phyloP scores from a whole-genome alignment of 2,329 filamentous ascomycete genomes.

The Fragosphaeria purpurea region DNA sequence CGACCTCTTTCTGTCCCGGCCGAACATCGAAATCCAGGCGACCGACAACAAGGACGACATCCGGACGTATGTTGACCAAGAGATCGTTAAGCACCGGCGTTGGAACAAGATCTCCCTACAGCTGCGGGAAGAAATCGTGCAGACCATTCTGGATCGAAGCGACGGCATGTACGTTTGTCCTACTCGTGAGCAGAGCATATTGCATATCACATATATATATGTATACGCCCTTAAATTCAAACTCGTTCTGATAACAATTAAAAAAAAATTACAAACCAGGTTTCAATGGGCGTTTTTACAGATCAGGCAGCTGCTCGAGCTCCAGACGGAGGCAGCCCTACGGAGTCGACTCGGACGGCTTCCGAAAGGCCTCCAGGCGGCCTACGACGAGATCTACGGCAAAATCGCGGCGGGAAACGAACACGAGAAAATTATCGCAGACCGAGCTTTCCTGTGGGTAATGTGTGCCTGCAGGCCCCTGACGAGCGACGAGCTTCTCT shows the following conservation, averaged over 20 bases:
- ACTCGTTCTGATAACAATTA: background rate
- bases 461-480: slow-evolving; percentile 5
- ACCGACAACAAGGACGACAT: slow-evolving; percentile 22
- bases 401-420: slow-evolving; percentile 2
- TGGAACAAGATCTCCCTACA: slow-evolving; percentile 11
- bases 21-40: slow-evolving; percentile 18
- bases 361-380: slow-evolving; percentile 16
- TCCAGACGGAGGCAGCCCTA: slow-evolving; percentile 15
- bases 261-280: slow-evolving; percentile 13
- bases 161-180: slow-evolving; percentile 19
- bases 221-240: too few species aligned
- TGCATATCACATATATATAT: background rate
- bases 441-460: slow-evolving; percentile 11
- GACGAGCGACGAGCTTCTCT: background rate
- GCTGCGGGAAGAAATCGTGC: slow-evolving; percentile 15
- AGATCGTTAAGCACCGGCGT: slow-evolving; percentile 13
- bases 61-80: slow-evolving; percentile 15
- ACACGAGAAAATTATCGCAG: slow-evolving; percentile 7
- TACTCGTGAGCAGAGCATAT: background rate
- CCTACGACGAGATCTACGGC: slow-evolving; percentile 22
- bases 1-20: slow-evolving; percentile 10
- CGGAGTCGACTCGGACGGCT: slow-evolving; percentile 19
- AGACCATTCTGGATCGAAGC: slow-evolving; percentile 14
- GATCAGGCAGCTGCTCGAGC: slow-evolving; percentile 18
- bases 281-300: slow-evolving; percentile 24